phyloP scores from a whole-genome alignment of 768 basidiomycete genomes.

The Leccinum aurantiacum region DNA sequence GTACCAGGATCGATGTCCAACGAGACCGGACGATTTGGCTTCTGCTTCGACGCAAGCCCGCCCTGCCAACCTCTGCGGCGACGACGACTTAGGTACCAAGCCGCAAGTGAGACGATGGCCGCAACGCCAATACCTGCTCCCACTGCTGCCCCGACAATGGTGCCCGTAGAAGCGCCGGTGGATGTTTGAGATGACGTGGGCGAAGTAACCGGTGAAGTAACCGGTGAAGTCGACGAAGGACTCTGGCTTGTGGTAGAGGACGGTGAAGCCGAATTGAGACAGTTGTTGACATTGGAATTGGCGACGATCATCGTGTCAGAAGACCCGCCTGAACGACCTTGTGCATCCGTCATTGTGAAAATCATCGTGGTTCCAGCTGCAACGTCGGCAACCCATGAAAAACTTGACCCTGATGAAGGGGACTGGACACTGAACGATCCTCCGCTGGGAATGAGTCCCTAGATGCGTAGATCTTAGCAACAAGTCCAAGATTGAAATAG shows the following conservation, averaged over 20 bases:
- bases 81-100: constrained; percentile 47
- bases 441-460: constrained; percentile 69
- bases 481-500: background rate
- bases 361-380: constrained; percentile 57
- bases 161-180: constrained; percentile 40
- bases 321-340: constrained; percentile 55
- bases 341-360: constrained; percentile 54
- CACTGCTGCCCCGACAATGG: constrained; percentile 49
- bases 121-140: constrained; percentile 55
- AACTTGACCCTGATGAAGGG: constrained; percentile 37
- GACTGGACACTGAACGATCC: constrained; percentile 45
- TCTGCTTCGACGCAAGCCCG: constrained; percentile 26
- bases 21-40: constrained; percentile 35
- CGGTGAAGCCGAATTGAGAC: constrained; percentile 53
- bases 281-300: constrained; percentile 47
- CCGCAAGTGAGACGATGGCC: constrained; percentile 47
- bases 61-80: constrained; percentile 28
- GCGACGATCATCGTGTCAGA: constrained; percentile 53
- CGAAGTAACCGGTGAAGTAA: constrained; percentile 12
- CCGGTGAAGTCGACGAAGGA: constrained; percentile 24
- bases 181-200: constrained; percentile 22
- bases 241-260: constrained; percentile 43
- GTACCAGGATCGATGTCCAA: constrained; percentile 37
- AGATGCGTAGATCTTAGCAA: background rate
- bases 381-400: constrained; percentile 58